Conservation (phyloP, 106 monocot species). For the Apostasia shenzhenica region DNA sequence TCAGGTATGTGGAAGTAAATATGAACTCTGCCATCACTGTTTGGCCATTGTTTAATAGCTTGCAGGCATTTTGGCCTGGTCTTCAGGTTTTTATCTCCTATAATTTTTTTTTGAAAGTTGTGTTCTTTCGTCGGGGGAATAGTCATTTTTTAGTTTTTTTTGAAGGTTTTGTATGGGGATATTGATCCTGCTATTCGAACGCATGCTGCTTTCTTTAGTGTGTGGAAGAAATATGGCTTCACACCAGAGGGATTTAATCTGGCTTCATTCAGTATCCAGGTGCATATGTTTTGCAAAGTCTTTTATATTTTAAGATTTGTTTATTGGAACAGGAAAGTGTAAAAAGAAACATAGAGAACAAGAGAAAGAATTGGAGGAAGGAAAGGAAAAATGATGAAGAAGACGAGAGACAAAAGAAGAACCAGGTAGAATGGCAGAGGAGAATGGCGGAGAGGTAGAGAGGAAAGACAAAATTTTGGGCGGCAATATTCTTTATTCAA, state of each 20-base stretch:
- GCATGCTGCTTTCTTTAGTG: slow-evolving; percentile 97
- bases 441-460: too few relatives aligned
- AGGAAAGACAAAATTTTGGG: too few relatives aligned
- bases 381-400: too few relatives aligned
- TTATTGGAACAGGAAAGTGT: too few relatives aligned
- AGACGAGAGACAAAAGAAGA: too few relatives aligned
- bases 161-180: slow-evolving; percentile 97
- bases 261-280: slow-evolving; percentile 76
- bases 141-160: slow-evolving; percentile 26
- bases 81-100: slow-evolving; percentile 68
- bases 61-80: slow-evolving; percentile 99
- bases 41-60: slow-evolving; percentile 96
- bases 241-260: slow-evolving; percentile 98
- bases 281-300: slow-evolving; percentile 12
- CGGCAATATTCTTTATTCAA: too few relatives aligned
- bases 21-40: slow-evolving; percentile 95
- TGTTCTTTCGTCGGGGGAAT: neutral
- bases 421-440: too few relatives aligned
- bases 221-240: slow-evolving; percentile 96
- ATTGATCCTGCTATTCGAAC: slow-evolving; percentile 89
- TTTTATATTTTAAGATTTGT: neutral
- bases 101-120: neutral
- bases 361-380: too few relatives aligned
- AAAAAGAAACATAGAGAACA: too few relatives aligned
- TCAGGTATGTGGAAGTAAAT: slow-evolving; percentile 98